A percentile compares a stretch with the other conserved stretches of the same genome.
Evolutionary conservation across 345 rosid genomes (phyloP).

Genomic region (Bruguiera gymnorhiza): DNA sequence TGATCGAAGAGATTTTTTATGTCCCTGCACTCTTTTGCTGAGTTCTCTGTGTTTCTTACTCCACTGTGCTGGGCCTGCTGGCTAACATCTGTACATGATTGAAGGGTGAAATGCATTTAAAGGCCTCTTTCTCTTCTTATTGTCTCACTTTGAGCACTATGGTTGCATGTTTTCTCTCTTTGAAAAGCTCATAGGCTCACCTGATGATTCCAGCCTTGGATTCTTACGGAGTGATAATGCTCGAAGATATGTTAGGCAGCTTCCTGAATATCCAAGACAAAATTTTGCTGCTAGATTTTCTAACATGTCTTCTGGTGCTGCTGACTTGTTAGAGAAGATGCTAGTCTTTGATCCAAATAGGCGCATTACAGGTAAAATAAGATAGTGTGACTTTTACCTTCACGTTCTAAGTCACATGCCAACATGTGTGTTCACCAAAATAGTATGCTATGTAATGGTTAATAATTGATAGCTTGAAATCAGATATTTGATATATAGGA

Average conservation of each 20-base stretch:
- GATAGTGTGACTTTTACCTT: not conserved
- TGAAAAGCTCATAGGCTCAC: slow-evolving; percentile 91
- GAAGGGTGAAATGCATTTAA: no score
- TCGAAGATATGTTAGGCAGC: slow-evolving; percentile 93
- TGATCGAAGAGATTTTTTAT: no score
- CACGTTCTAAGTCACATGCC: no score
- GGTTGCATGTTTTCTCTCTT: slow-evolving; percentile 13
- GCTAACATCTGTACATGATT: no score
- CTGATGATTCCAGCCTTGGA: slow-evolving; percentile 91
- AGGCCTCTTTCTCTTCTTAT: no score
- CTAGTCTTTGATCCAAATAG: slow-evolving; percentile 86
- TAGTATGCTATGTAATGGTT: no score
- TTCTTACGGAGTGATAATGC: slow-evolving; percentile 96
- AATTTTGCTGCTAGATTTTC: slow-evolving; percentile 70
- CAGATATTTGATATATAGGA: no score
- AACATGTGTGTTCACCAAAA: no score
- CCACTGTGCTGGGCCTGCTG: no score
- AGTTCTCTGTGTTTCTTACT: no score
- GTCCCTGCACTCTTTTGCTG: no score
- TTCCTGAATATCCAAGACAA: slow-evolving; percentile 89
- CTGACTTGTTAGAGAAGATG: slow-evolving; percentile 87
- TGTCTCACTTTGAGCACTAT: not conserved
- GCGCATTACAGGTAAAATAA: slow-evolving; percentile 75
- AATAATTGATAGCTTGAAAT: no score
- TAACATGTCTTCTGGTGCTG: slow-evolving; percentile 62